These are phyloP conservation scores for Leucocoprinus leucothites DNA, from an alignment of 768 basidiomycete genomes.

Conservation along the genomic window DNA sequence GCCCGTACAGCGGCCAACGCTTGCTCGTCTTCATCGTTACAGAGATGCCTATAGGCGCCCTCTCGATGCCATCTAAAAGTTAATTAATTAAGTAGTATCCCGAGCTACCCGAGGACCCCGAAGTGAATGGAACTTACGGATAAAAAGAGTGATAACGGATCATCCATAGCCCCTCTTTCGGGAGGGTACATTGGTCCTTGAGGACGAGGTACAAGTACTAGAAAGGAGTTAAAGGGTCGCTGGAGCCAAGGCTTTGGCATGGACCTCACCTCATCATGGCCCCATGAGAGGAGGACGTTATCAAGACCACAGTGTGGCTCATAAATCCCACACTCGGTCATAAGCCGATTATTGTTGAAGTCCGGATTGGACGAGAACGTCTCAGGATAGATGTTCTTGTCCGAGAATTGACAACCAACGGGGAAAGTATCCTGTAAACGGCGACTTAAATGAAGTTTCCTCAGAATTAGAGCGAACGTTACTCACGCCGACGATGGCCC, in stretches of 20 bases:
- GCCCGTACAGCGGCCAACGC: conserved; percentile 73
- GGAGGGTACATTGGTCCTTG: conserved; percentile 79
- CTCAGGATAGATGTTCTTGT: conserved; percentile 79
- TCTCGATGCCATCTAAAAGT: conserved; percentile 73
- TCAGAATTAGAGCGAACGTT: conserved; percentile 11
- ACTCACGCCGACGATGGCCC: conserved; percentile 90
- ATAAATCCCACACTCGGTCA: conserved; percentile 74
- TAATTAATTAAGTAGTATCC: not conserved
- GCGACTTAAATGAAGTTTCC: conserved; percentile 4
- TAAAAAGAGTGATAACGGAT: conserved; percentile 96
- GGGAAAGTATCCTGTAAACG: conserved; percentile 49
- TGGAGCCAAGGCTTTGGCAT: conserved; percentile 5
- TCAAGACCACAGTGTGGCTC: conserved; percentile 77
- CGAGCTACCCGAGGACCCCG: not conserved
- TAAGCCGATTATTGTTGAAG: conserved; percentile 58
- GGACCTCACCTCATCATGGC: conserved; percentile 75
- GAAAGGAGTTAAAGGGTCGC: conserved; percentile 11
- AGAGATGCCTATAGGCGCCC: conserved; percentile 77
- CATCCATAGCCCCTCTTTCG: conserved; percentile 83
- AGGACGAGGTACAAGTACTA: conserved; percentile 84
- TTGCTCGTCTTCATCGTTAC: conserved; percentile 63
- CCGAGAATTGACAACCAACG: conserved; percentile 84
- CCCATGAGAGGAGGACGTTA: conserved; percentile 87
- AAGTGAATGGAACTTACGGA: conserved; percentile 33
- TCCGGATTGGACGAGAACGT: conserved; percentile 76